Conservation (phyloP, 2,329 filamentous ascomycete species). For the Fusarium pseudoanthophilum region DNA sequence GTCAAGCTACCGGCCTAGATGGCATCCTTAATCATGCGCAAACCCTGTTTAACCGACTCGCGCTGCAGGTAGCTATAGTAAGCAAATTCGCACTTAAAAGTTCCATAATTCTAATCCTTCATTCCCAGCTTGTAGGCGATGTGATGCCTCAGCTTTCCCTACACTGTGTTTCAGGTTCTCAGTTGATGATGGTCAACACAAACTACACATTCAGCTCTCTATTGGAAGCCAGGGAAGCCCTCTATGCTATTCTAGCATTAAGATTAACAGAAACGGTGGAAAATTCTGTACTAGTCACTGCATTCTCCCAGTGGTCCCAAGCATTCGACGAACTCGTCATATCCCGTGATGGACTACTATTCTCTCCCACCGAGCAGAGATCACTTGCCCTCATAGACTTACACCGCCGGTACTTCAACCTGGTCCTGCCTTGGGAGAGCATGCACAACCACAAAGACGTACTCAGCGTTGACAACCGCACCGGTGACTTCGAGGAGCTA, state of each 20-base stretch:
- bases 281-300: accelerated
- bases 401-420: background rate
- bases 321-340: background rate
- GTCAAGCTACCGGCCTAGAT: background rate
- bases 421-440: background rate
- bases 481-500: background rate
- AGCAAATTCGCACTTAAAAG: accelerated
- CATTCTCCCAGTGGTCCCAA: background rate
- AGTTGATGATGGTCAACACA: accelerated
- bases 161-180: accelerated
- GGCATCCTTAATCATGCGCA: background rate
- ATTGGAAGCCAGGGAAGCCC: background rate
- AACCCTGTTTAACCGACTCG: background rate
- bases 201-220: background rate
- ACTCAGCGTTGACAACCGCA: background rate
- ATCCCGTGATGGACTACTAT: accelerated
- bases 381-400: background rate
- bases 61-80: background rate
- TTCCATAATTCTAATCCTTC: accelerated
- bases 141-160: accelerated
- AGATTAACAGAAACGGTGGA: background rate
- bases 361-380: background rate
- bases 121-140: accelerated
- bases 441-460: accelerated
- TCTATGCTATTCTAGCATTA: background rate